A percentile compares a stretch with the other conserved stretches of the same genome.
Evolutionary conservation across 2,329 filamentous ascomycete species (phyloP).

Genomic region (Phaeoacremonium minimum): DNA sequence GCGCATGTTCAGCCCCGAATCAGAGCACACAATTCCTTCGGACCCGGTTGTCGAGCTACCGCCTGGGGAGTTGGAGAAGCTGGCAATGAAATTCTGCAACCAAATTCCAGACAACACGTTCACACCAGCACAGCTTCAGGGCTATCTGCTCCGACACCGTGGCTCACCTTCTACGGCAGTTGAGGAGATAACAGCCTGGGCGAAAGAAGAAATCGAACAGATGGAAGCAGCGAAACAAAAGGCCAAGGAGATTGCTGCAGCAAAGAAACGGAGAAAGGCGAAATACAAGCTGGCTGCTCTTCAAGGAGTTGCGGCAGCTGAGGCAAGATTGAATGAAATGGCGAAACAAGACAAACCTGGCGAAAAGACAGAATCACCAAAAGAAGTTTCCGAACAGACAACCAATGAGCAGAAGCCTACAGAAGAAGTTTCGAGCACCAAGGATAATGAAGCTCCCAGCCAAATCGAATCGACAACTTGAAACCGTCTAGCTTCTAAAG

Average conservation of each 20-base stretch:
- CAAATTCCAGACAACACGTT: constrained; percentile 42
- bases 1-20: constrained; percentile 36
- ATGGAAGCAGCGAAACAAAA: constrained; percentile 18
- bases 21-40: constrained; percentile 10
- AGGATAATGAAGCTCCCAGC: too few relatives aligned
- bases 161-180: constrained; percentile 31
- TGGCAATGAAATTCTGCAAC: constrained; percentile 49
- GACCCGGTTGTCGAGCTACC: constrained; percentile 2
- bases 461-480: too few relatives aligned
- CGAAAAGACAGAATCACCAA: too few relatives aligned
- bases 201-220: constrained; percentile 24
- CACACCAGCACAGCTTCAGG: constrained; percentile 46
- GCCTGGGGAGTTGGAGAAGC: constrained; percentile 28
- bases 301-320: too few relatives aligned
- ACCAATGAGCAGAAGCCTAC: too few relatives aligned
- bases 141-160: constrained; percentile 39
- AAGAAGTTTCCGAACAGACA: too few relatives aligned
- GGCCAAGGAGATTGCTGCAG: constrained; percentile 6
- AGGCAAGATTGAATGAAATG: too few relatives aligned
- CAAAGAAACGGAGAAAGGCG: constrained; percentile 12
- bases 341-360: too few relatives aligned
- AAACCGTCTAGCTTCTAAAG: too few relatives aligned
- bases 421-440: too few relatives aligned
- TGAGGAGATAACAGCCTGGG: constrained; percentile 27
- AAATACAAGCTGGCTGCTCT: too few relatives aligned